These are phyloP conservation scores for Colletotrichum chrysophilum DNA, from an alignment of 2,329 filamentous ascomycete species.

Conservation along the genomic window DNA sequence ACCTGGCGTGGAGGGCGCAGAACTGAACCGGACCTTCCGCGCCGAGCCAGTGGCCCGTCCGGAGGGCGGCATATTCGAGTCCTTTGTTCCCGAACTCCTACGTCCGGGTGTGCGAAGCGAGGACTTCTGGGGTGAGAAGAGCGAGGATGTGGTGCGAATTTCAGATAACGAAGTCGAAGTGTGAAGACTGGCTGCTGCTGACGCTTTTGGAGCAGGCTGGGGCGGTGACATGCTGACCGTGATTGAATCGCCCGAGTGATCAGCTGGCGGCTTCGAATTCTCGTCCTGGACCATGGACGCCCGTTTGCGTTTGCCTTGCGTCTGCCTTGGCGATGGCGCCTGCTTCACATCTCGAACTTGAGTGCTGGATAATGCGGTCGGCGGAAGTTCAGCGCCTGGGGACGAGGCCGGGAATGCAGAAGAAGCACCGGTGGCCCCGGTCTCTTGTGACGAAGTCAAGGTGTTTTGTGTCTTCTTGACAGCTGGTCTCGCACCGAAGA, in stretches of 20 bases:
- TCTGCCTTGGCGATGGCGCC: neutral
- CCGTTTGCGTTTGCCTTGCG: neutral
- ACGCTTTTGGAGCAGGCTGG: neutral
- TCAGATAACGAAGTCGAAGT: constrained; percentile 7
- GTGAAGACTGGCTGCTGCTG: neutral
- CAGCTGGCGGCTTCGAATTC: neutral
- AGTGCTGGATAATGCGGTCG: neutral
- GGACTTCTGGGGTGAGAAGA: neutral
- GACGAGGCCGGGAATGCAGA: neutral
- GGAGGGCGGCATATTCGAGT: neutral
- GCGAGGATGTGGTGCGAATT: neutral
- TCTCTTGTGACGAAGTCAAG: neutral
- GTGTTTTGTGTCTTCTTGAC: neutral
- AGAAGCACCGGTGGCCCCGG: neutral
- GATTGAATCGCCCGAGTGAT: neutral
- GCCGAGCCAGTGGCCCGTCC: neutral
- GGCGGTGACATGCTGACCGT: neutral
- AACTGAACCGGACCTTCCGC: constrained; percentile 7
- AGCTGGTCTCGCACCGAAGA: neutral
- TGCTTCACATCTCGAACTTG: neutral
- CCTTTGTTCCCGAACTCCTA: neutral
- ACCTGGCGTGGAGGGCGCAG: neutral
- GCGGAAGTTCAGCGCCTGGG: neutral
- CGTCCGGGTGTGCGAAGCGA: neutral
- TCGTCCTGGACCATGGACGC: neutral